Evolutionary conservation across 768 basidiomycete genomes (phyloP).

Genomic region (Podaxis sp.): DNA sequence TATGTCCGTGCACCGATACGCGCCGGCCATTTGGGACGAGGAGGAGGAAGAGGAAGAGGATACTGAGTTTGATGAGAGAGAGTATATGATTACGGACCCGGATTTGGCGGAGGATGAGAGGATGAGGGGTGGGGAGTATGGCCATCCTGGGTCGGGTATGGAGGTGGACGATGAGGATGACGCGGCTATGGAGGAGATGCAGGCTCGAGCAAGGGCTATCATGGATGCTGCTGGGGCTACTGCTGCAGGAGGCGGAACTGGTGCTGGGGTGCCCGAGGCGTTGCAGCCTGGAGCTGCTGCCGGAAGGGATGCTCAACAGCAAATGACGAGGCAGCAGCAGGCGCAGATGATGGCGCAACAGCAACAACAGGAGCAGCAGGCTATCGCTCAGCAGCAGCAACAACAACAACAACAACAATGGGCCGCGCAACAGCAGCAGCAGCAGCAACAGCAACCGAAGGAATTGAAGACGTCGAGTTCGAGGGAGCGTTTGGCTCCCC

Average conservation of each 20-base stretch:
- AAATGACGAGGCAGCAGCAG: conserved; percentile 33
- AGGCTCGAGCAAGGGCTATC: conserved; percentile 19
- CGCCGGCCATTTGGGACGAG: conserved; percentile 82
- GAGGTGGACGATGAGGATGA: conserved; percentile 77
- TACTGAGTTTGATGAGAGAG: conserved; percentile 66
- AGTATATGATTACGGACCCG: conserved; percentile 68
- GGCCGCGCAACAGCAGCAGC: conserved; percentile 25
- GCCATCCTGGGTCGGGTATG: not conserved
- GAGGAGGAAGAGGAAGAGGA: conserved; percentile 71
- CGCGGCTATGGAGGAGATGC: conserved; percentile 41
- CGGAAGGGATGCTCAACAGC: conserved; percentile 27
- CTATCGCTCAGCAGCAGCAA: conserved; percentile 31
- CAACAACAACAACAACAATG: conserved; percentile 33
- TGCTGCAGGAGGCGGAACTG: not conserved
- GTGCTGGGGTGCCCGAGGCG: conserved; percentile 29
- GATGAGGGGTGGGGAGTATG: not conserved
- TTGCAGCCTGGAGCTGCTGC: conserved; percentile 33
- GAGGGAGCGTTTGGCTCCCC: conserved; percentile 43
- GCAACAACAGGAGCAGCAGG: conserved; percentile 30
- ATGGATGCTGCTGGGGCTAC: not conserved
- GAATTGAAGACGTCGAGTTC: conserved; percentile 44
- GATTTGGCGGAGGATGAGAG: conserved; percentile 50
- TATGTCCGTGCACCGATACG: conserved; percentile 70
- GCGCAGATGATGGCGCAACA: conserved; percentile 13
- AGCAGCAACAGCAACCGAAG: conserved; percentile 33